These are phyloP conservation scores for Akanthomyces uredinophilus DNA, from an alignment of 2,329 filamentous ascomycete genomes.

Conservation along the genomic window DNA sequence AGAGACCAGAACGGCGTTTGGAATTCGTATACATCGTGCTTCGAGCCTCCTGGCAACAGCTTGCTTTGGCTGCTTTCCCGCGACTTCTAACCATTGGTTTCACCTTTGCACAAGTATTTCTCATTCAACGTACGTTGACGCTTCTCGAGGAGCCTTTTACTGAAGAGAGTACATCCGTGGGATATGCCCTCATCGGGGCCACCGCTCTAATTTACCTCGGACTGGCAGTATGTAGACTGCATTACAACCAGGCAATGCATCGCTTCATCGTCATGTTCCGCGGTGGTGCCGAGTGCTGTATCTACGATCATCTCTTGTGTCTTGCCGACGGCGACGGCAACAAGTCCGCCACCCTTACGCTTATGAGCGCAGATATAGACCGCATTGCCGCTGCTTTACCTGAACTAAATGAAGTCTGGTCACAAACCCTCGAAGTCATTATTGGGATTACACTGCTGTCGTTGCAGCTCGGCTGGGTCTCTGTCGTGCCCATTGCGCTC, in stretches of 20 bases:
- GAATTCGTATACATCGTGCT: not conserved
- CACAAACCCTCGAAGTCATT: not conserved
- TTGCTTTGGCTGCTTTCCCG: not conserved
- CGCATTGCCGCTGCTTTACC: not conserved
- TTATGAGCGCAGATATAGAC: not conserved
- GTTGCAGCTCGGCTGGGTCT: not conserved
- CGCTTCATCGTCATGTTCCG: not conserved
- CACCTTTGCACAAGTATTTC: conserved; percentile 1
- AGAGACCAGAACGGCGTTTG: not conserved
- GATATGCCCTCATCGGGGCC: not conserved
- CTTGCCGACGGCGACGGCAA: not conserved
- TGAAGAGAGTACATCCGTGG: not conserved
- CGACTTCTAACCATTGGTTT: not conserved
- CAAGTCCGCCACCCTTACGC: not conserved
- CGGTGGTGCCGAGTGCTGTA: not conserved
- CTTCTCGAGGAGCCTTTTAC: not conserved
- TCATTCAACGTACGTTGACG: not conserved
- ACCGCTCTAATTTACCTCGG: not conserved
- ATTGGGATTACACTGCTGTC: not conserved
- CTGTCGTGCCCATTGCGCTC: not conserved
- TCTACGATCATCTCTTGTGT: not conserved
- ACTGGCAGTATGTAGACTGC: not conserved
- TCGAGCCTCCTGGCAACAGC: not conserved
- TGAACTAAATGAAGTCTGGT: not conserved
- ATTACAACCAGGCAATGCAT: not conserved